Evolutionary conservation across 768 basidiomycete genomes (phyloP), one percentile per base, ranked within the genome.

Genomic region (Kwoniella botswanensis): DNA sequence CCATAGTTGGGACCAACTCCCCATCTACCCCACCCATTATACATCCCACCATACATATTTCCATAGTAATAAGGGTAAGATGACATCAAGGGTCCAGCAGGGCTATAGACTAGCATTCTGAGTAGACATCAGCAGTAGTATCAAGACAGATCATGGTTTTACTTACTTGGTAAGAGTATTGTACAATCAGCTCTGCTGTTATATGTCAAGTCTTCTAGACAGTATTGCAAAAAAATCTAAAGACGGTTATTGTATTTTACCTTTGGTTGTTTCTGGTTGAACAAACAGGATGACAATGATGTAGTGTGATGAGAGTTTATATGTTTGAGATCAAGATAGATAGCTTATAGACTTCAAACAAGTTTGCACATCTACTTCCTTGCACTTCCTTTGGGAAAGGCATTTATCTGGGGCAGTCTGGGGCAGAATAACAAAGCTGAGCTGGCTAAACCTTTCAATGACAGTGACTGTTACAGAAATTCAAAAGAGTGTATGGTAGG

Each of bases 1-100:
- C 77, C 77, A 65, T 79, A 79, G 50, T 73, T 76, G 17, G 75
- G 75, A 5, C 77, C 77, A 44, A 67, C 65, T 50, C 77, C 77
- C 62, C 71, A 79, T 62, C 75, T 71, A 4, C 75, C 72, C 63
- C 66, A 78, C 4, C 74, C 56, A 67, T 72, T 74, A 69, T 76
- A 76, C 15, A 72, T 46, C 13, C 72, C 72, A n/a, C 65, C 72
- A 61, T 74, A 75, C 65, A 74, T 43, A 35, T 42, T 61, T 26
- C 63, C 67, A 60, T 68, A 24, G 59, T 63, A 55, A 67, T 60
- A 62, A 35, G 63, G 67, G 58, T 68, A 72, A 61, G 42, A 62
- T 21, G 69, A 63, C 52, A 70, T 53, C 53, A 74, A 29, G 15
- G 70, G 73, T 54, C 69, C 73, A 35, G 69, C 73, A 44, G 65